Conservation (phyloP, 352 stramenopile species). For the Globisporangium mamillatum region DNA sequence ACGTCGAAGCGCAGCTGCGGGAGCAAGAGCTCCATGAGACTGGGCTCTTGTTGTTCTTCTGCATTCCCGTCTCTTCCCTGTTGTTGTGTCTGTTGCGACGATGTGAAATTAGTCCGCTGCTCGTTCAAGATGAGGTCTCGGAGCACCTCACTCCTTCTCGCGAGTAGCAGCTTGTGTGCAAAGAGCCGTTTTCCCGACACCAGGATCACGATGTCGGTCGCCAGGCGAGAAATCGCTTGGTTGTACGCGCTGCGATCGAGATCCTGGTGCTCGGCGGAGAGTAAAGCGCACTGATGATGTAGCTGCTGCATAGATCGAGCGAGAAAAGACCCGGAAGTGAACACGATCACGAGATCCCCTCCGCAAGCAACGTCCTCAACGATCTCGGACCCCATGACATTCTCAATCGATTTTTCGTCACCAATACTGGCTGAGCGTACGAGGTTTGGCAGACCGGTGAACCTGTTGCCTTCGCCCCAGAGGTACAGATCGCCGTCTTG, state of each 20-base stretch:
- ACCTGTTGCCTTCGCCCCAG: slow-evolving; percentile 57
- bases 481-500: slow-evolving; percentile 88
- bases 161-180: slow-evolving; percentile 61
- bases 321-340: slow-evolving; percentile 55
- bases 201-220: slow-evolving; percentile 44
- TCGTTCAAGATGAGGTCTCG: slow-evolving; percentile 55
- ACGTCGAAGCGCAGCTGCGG: slow-evolving; percentile 51
- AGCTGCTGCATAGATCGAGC: slow-evolving; percentile 36
- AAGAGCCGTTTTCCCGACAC: slow-evolving; percentile 38
- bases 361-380: slow-evolving; percentile 53
- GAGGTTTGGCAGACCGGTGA: slow-evolving; percentile 15
- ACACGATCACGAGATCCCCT: slow-evolving; percentile 36
- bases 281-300: slow-evolving; percentile 19
- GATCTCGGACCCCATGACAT: slow-evolving; percentile 27
- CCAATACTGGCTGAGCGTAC: not conserved
- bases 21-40: slow-evolving; percentile 45
- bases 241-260: slow-evolving; percentile 1
- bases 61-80: not conserved
- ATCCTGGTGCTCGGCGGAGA: slow-evolving; percentile 5
- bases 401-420: not conserved
- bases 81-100: not conserved
- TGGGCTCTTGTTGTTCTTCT: not conserved
- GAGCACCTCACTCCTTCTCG: slow-evolving; percentile 46
- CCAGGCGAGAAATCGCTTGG: slow-evolving; percentile 7
- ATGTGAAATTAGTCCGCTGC: slow-evolving; percentile 21